A percentile compares a stretch with the other conserved stretches of the same genome.
Conservation (phyloP, 2,329 filamentous ascomycete genomes). For the Botrytis tulipae region DNA sequence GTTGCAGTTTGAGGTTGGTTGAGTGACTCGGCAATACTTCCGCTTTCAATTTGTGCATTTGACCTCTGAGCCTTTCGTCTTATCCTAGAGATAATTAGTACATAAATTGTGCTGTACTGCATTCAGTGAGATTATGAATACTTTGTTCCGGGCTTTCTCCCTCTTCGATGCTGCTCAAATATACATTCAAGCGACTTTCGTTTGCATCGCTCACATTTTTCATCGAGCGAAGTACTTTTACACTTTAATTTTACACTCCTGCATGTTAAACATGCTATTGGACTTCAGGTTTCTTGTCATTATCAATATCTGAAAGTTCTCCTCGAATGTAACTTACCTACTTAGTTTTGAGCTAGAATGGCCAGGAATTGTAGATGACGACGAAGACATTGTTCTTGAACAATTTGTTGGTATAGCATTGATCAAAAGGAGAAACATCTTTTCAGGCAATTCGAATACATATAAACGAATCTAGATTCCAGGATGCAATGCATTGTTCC, state of each 20-base stretch:
- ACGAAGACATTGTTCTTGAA: not conserved
- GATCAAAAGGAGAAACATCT: not conserved
- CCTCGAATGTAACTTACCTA: not conserved
- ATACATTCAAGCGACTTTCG: slow-evolving; percentile 42
- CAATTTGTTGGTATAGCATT: not conserved
- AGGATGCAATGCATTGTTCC: not conserved
- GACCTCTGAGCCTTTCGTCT: not conserved
- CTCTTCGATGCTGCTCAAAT: slow-evolving; percentile 43
- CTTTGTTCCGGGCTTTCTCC: slow-evolving; percentile 42
- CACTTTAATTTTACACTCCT: slow-evolving; percentile 45
- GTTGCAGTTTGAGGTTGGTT: not conserved
- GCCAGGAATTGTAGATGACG: not conserved
- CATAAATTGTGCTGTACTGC: not conserved
- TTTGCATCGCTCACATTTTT: slow-evolving; percentile 41
- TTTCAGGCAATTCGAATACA: not conserved
- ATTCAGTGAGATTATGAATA: slow-evolving; percentile 18
- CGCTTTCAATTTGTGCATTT: not conserved
- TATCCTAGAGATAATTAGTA: not conserved
- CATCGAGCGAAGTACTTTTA: slow-evolving; percentile 27
- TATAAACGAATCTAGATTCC: not conserved
- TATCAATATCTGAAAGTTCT: not conserved
- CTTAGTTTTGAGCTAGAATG: not conserved
- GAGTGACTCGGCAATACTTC: not conserved
- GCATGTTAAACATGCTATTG: slow-evolving; percentile 42
- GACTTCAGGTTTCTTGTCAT: not conserved